phyloP scores from a whole-genome alignment of 1,284 basidiomycete species.

The Amylostereum areolatum region DNA sequence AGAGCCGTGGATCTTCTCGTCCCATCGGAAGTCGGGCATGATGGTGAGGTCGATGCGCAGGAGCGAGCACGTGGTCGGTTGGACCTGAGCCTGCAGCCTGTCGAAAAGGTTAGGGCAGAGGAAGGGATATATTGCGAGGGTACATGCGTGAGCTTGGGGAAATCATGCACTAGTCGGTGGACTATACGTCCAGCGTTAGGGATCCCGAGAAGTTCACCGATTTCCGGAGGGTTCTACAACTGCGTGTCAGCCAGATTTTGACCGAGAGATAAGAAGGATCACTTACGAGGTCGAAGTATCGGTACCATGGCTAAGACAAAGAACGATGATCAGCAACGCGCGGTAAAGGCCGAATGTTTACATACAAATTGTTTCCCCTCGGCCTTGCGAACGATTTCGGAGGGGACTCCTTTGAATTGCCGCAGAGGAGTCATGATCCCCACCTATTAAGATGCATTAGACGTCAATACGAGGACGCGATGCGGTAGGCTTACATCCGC shows the following conservation, averaged over 20 bases:
- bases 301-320: constrained; percentile 77
- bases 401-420: constrained; percentile 38
- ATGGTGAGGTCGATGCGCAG: too few relatives aligned
- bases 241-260: constrained; percentile 3
- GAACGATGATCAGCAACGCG: constrained; percentile 1
- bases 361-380: constrained; percentile 95
- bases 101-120: constrained; percentile 13
- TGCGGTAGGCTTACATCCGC: constrained; percentile 53
- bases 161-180: constrained; percentile 92
- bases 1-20: constrained; percentile 86
- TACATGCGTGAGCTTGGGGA: constrained; percentile 88
- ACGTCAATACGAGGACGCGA: too few relatives aligned
- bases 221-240: constrained; percentile 63
- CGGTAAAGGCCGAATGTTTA: constrained; percentile 12
- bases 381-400: constrained; percentile 86
- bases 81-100: constrained; percentile 89
- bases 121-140: constrained; percentile 2
- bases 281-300: constrained; percentile 84
- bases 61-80: too few relatives aligned
- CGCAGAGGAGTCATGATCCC: neutral
- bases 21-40: constrained; percentile 96
- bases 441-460: constrained; percentile 13
- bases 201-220: constrained; percentile 92
- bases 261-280: neutral
- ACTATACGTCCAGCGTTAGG: constrained; percentile 90